Conservation (phyloP, 768 basidiomycete species). For the Aureoboletus auriporus region DNA sequence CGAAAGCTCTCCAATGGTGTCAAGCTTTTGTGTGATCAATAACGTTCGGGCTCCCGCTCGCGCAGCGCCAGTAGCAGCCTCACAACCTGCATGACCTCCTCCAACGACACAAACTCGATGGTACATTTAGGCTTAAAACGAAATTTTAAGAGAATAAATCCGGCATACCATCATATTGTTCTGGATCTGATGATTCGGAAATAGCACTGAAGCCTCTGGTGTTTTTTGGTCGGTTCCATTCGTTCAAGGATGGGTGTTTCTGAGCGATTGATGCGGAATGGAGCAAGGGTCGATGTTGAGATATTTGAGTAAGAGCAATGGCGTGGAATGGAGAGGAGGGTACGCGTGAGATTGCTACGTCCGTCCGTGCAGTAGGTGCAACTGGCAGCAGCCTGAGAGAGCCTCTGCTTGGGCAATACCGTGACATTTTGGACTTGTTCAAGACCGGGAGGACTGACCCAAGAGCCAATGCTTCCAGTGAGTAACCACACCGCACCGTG, state of each 20-base stretch:
- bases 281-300: not conserved
- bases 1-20: constrained; percentile 79
- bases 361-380: no score
- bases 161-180: constrained; percentile 23
- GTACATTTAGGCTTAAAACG: constrained; percentile 35
- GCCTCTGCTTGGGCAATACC: no score
- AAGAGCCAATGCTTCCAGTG: no score
- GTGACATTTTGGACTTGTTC: no score
- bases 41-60: constrained; percentile 78
- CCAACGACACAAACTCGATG: constrained; percentile 79
- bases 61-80: constrained; percentile 85
- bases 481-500: no score
- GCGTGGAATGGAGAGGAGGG: not conserved
- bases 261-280: not conserved
- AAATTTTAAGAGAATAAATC: not conserved
- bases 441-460: no score
- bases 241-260: not conserved
- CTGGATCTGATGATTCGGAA: not conserved
- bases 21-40: constrained; percentile 76
- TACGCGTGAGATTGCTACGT: not conserved
- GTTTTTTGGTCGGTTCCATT: not conserved
- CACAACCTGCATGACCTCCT: constrained; percentile 90
- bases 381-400: no score
- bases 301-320: not conserved
- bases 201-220: constrained; percentile 1